Percentiles rank a stretch among this genome's conserved stretches.
Evolutionary conservation across 805 yeast genomes (phyloP).

Genomic region (Ogataea parapolymorpha): DNA sequence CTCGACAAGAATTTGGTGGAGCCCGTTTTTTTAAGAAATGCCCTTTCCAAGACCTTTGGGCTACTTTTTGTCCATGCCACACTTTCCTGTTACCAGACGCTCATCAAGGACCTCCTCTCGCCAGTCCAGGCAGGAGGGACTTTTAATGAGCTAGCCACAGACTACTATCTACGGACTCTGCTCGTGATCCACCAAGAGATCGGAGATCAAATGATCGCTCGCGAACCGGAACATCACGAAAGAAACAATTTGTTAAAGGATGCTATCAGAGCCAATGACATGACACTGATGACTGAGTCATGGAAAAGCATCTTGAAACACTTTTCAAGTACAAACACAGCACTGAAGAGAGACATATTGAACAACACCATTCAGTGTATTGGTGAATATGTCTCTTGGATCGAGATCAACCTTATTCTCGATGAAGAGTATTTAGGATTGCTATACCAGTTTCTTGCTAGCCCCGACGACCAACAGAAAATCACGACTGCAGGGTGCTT

Average conservation of each 20-base stretch:
- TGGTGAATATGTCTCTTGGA: constrained; percentile 92
- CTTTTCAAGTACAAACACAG: constrained; percentile 29
- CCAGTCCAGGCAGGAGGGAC: constrained; percentile 31
- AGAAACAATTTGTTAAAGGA: constrained; percentile 78
- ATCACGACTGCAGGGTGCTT: constrained; percentile 56
- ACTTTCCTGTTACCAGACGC: constrained; percentile 45
- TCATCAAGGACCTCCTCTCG: constrained; percentile 47
- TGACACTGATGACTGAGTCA: constrained; percentile 55
- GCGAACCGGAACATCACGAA: constrained; percentile 59
- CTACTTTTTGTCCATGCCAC: constrained; percentile 49
- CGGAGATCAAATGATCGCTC: constrained; percentile 82
- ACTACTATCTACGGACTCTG: constrained; percentile 72
- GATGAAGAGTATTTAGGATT: constrained; percentile 53
- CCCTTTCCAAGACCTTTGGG: constrained; percentile 53
- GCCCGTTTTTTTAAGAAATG: constrained; percentile 49
- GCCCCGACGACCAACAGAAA: constrained; percentile 40
- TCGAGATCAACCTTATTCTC: constrained; percentile 73
- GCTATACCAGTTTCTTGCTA: constrained; percentile 53
- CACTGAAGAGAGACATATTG: constrained; percentile 43
- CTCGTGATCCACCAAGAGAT: constrained; percentile 82
- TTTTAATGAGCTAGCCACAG: constrained; percentile 47
- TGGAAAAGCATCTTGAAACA: constrained; percentile 62
- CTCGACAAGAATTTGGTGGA: constrained; percentile 29
- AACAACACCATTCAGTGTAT: constrained; percentile 60
- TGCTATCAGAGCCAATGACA: constrained; percentile 71